Conservation (phyloP, 192 early-diverging fungal species). For the Coemansia sp. region DNA sequence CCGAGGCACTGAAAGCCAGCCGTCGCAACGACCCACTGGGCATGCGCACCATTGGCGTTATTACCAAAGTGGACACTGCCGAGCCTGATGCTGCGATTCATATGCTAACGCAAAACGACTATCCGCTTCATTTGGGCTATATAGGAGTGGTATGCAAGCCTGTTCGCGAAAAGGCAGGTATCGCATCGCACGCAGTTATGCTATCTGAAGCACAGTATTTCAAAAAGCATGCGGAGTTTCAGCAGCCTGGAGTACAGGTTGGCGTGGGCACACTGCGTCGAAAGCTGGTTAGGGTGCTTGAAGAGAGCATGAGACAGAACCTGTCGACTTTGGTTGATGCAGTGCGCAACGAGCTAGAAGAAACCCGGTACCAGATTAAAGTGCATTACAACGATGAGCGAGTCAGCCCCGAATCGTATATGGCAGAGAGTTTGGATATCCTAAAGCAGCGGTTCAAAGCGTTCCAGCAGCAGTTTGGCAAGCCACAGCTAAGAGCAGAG, state of each 20-base stretch:
- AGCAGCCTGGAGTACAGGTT: conserved; percentile 60
- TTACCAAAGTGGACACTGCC: conserved; percentile 87
- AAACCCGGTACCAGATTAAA: conserved; percentile 96
- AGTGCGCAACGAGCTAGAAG: conserved; percentile 92
- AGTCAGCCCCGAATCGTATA: conserved; percentile 93
- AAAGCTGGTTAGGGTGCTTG: conserved; percentile 85
- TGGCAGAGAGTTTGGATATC: conserved; percentile 88
- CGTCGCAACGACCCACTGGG: conserved; percentile 78
- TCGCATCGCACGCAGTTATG: conserved; percentile 25
- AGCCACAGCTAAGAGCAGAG: conserved; percentile 88
- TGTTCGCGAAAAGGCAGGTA: conserved; percentile 30
- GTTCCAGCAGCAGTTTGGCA: conserved; percentile 88
- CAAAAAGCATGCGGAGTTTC: conserved; percentile 55
- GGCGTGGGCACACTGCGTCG: conserved; percentile 84
- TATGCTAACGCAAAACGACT: conserved; percentile 87
- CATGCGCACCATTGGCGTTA: conserved; percentile 76
- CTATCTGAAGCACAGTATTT: conserved; percentile 63
- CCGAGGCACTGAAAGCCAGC: conserved; percentile 74
- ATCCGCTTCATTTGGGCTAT: conserved; percentile 92
- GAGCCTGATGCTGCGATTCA: conserved; percentile 72
- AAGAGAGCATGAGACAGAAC: conserved; percentile 85
- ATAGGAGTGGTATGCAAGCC: conserved; percentile 93
- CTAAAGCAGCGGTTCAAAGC: conserved; percentile 94
- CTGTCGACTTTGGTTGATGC: conserved; percentile 83
- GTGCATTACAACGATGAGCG: conserved; percentile 97